Evolutionary conservation across 2,329 filamentous ascomycete genomes (phyloP), one percentile per base, ranked within the genome.

Genomic region (Exophiala mesophila): DNA sequence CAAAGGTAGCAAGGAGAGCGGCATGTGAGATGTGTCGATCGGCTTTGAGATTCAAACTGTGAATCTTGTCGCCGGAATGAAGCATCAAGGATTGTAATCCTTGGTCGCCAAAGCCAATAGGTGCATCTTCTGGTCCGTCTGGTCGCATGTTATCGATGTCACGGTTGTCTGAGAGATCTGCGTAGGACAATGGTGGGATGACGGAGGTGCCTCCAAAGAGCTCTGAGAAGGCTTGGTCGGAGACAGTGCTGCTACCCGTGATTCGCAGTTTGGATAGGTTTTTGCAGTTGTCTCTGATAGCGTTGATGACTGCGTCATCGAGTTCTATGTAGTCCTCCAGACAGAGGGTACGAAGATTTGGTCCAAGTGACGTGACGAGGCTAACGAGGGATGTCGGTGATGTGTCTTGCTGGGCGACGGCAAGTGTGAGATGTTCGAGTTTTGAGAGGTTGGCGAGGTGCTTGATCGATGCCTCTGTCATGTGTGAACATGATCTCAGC

Each of bases 11-110:
- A 49, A 86, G 79, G 45, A 95, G 88, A 0, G 85, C 80, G 12
- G 76, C 67, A 23, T 75, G 71, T 1, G 78, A 75, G 50, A 97
- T 89, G 60, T 95, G 84, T 3, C 90, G 82, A 59, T 88, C 94
- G 0, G 83, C 85, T 10, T 86, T 78, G n/a, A 96, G 70, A 57
- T 94, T 85, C 23, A 97, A 69, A 29, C 75, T 69, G 45, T 73
- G 72, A 2, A 97, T 64, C 8, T 66, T 70, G 1, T 66, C 59
- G 3, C 86, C 85, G 0, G 88, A 95, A 59, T 96, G 90, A 1
- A 70, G 67, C 86, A 96, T 95, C 31, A 96, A 66, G 0, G 87
- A 85, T 51, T 74, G 70, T 66, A 97, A 90, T 0, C 85, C 88
- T 4, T 75, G 65, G 1, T 80, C 83, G 39, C 83, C 87, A 21